Percentiles rank a stretch among this genome's conserved stretches.
These are phyloP conservation scores for Geotrichum citri-aurantii DNA, from an alignment of 1,139 yeast genomes.

Conservation along the genomic window DNA sequence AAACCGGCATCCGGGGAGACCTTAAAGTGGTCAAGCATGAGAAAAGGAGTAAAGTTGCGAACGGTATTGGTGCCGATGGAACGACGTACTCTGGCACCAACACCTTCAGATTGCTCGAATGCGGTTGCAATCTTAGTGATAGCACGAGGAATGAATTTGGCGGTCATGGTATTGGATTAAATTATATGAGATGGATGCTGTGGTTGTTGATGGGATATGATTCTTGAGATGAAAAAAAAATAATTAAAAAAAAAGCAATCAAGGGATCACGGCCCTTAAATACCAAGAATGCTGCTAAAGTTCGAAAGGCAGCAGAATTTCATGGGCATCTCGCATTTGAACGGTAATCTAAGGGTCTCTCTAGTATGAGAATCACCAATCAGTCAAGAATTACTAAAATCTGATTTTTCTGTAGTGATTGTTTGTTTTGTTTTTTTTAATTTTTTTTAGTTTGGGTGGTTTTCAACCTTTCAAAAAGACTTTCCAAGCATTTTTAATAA, in stretches of 20 bases:
- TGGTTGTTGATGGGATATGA: background rate
- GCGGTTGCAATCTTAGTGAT: conserved; percentile 59
- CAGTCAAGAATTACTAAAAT: background rate
- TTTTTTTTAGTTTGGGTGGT: no score
- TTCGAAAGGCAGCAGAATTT: background rate
- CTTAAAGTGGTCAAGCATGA: conserved; percentile 76
- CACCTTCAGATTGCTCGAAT: conserved; percentile 77
- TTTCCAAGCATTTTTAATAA: no score
- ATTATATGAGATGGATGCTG: background rate
- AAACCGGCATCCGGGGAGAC: conserved; percentile 66
- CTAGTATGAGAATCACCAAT: background rate
- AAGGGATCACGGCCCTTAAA: background rate
- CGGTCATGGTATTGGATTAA: background rate
- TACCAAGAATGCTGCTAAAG: background rate
- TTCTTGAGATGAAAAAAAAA: background rate
- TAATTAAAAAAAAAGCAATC: background rate
- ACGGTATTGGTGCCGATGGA: conserved; percentile 65
- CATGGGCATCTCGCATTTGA: background rate
- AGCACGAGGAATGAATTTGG: conserved; percentile 39
- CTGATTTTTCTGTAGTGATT: background rate
- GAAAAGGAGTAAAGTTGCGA: conserved; percentile 75
- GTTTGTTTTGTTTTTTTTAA: background rate
- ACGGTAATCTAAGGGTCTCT: background rate
- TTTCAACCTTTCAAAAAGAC: no score
- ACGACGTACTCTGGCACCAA: conserved; percentile 77